A percentile compares a stretch with the other conserved stretches of the same genome.
phyloP scores from a whole-genome alignment of 345 rosid species.

The Citrus sinensis region DNA sequence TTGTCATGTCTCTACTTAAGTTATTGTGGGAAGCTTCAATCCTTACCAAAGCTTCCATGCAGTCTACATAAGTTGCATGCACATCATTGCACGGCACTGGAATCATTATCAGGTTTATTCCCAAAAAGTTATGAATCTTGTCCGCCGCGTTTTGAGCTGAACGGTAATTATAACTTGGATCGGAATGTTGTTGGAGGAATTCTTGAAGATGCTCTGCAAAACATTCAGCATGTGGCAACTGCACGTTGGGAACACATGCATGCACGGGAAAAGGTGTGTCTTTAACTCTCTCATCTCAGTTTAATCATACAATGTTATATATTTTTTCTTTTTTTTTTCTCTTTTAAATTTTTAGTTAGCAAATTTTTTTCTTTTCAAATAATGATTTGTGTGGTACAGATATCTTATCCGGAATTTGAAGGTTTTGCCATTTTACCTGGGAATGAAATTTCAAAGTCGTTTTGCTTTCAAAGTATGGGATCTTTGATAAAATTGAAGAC shows the following conservation, averaged over 20 bases:
- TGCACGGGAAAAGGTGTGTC: too few relatives aligned
- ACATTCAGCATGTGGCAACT: too few relatives aligned
- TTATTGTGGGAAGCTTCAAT: conserved; percentile 29
- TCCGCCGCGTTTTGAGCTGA: conserved; percentile 18
- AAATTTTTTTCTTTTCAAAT: background rate
- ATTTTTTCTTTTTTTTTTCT: background rate
- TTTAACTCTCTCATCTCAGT: too few relatives aligned
- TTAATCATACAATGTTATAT: background rate
- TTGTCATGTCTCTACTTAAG: conserved; percentile 10
- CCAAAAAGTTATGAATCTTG: background rate
- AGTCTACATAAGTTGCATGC: too few relatives aligned
- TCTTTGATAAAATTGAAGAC: background rate
- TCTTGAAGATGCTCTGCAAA: background rate
- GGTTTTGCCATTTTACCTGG: background rate
- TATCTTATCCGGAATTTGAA: background rate
- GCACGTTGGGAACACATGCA: too few relatives aligned
- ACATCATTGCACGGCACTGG: too few relatives aligned
- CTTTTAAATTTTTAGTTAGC: background rate
- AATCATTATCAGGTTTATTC: conserved; percentile 15
- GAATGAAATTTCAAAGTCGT: too few relatives aligned
- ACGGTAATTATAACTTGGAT: background rate
- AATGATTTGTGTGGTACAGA: background rate
- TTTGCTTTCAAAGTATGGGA: too few relatives aligned
- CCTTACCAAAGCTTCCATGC: conserved; percentile 13
- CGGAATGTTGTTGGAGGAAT: background rate